Evolutionary conservation across 169 alveolate genomes (phyloP), one percentile per base, ranked within the genome.

Genomic region (Eimeria tenella): DNA sequence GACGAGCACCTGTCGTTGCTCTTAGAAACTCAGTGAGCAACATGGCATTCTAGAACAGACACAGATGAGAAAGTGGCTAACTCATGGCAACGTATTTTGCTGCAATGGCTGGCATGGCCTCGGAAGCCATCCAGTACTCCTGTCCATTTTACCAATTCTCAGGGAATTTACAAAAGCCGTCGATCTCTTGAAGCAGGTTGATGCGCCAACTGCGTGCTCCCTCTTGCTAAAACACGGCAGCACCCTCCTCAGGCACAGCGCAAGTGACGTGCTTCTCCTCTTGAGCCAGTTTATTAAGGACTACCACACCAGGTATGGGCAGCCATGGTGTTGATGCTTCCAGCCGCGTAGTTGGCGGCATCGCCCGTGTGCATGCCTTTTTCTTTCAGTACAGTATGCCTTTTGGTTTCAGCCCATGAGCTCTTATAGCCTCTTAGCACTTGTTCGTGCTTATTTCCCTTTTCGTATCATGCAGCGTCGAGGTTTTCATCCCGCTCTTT

Each of bases 131-230:
- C n/a, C 17, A n/a, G 7, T 25, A 7, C 7, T 7, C 42, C 53
- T 42, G 58, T 74, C 19, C 8, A 5, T 49, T 75, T 4, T 17
- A 58, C 4, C 13, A 49, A 7, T 31, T 13, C 63, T 60, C 63
- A 84, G 91, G 81, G 70, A 84, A 31, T 84, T 60, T 68, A 19
- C 81, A 60, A 63, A 81, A 21, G 95, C 95, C 11, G 92, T 91
- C 52, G 87, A 68, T 5, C 65, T 77, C 50, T 13, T 91, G 87
- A 91, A 91, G 95, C 75, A 55, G 56, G 92, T 91, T 31, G 95
- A 91, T 68, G 92, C 95, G 49, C 95, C 95, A 5, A 49, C 95
- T 5, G 95, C 90, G 25, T 91, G 95, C 82, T 77, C 95, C 60
- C 86, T 91, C 53, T 77, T 91, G 74, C 92, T 91, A 56, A 65